Conservation (phyloP, 2,329 filamentous ascomycete genomes). For the Alternaria viburni region DNA sequence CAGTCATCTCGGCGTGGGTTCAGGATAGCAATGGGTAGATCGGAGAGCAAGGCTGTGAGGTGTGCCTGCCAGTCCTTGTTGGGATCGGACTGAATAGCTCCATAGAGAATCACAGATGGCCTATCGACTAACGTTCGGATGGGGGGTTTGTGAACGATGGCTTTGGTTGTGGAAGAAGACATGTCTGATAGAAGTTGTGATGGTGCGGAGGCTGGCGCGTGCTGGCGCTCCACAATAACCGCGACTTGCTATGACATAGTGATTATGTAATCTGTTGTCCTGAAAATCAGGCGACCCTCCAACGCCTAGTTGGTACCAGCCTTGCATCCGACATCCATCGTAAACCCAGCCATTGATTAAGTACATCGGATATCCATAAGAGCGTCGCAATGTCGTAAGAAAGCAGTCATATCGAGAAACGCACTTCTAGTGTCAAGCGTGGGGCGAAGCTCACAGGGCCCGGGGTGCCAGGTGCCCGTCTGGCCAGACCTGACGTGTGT, state of each 20-base stretch:
- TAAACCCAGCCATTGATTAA: not conserved
- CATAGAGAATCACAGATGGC: conserved; percentile 63
- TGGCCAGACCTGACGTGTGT: not conserved
- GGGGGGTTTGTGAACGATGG: conserved; percentile 32
- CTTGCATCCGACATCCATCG: not conserved
- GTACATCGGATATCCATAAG: not conserved
- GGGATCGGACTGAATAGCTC: conserved; percentile 55
- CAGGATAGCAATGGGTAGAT: conserved; percentile 60
- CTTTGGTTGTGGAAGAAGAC: conserved; percentile 15
- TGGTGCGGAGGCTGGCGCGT: not conserved
- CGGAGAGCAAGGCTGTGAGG: conserved; percentile 48
- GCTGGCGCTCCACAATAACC: not conserved
- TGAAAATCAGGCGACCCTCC: not conserved
- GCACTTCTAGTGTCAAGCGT: not conserved
- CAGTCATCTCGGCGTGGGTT: conserved; percentile 65
- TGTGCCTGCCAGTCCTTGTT: conserved; percentile 59
- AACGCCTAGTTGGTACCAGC: not conserved
- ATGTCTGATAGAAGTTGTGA: conserved; percentile 7
- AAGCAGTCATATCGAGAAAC: not conserved
- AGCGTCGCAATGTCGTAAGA: not conserved
- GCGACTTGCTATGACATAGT: not conserved
- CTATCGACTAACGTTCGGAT: conserved; percentile 17
- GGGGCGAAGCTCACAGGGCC: not conserved
- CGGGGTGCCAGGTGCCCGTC: not conserved
- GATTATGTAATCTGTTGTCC: not conserved